Evolutionary conservation across 2,329 filamentous ascomycete species (phyloP), one percentile per base, ranked within the genome.

Genomic region (Ophiocordyceps camponoti-leonardi): DNA sequence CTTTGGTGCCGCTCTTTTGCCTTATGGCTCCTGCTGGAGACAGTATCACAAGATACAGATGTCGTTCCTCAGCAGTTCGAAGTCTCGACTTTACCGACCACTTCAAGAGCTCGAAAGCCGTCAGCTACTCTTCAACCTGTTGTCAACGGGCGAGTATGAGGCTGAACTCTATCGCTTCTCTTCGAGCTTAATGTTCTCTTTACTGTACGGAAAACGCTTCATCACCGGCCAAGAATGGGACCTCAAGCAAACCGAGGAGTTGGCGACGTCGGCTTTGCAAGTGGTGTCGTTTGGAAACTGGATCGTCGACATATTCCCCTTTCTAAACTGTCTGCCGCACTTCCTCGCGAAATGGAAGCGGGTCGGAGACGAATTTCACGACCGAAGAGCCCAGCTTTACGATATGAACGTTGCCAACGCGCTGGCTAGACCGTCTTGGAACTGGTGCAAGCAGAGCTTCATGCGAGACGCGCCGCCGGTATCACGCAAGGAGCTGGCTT

Each of bases 41-140:
- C 59, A 58, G 0, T 64, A 67, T 46, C 62, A 66, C 41, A 58
- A 59, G 6, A 52, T 70, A 52, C 59, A 60, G 48, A 60, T 54
- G 18, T 61, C 58, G 16, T 54, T 62, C 16, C 58, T 65, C 0
- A 56, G 50, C 3, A 42, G 48, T 0, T 52, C 49, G 48, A 59
- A 54, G 37, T 60, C 44, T 42, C 52, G 52, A 2, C 59, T 57
- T 0, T 71, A 70, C 46, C 56, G 56, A 16, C 54, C 58, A 0
- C 50, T 72, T 0, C 67, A 70, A 49, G 64, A 69, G 11, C 56
- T 71, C 6, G 69, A 72, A 49, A 65, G 62, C 26, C 64, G 60
- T 45, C 66, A 70, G 44, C 50, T 71, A 1, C 48, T 71, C 1
- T 56, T 55, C 16, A 65, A 71, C 13, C 51, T 71, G 0, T 48